Evolutionary conservation across 73 alveolate species (phyloP).

Genomic region (Effrenium voratum): DNA sequence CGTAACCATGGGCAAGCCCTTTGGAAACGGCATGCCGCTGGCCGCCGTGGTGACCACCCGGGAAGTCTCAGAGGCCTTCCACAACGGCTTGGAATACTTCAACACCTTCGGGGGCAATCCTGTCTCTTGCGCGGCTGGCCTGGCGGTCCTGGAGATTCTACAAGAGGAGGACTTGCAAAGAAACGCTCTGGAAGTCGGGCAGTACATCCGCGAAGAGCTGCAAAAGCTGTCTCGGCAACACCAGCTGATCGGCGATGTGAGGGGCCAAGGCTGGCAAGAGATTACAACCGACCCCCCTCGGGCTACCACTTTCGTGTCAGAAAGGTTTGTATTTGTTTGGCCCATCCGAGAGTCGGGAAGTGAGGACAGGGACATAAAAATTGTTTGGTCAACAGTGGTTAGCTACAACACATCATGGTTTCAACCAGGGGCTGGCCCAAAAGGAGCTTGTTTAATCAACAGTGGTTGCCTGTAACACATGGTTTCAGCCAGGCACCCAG

Average conservation of each 20-base stretch:
- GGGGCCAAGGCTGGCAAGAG: neutral
- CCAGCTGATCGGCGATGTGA: neutral
- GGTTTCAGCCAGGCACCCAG: no score
- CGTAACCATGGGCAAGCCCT: conserved; percentile 94
- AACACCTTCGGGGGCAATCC: conserved; percentile 95
- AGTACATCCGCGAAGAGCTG: neutral
- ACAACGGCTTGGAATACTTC: conserved; percentile 87
- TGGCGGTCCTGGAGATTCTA: conserved; percentile 46
- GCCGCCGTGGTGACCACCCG: conserved; percentile 93
- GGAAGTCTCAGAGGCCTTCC: conserved; percentile 49
- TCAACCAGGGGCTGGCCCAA: no score
- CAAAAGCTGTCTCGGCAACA: neutral
- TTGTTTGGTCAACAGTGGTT: no score
- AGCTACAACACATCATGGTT: no score
- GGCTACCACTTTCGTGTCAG: no score
- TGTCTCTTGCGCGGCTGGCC: conserved; percentile 56
- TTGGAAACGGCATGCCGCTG: conserved; percentile 94
- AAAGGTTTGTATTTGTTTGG: no score
- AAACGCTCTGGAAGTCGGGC: conserved; percentile 11
- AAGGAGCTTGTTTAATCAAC: no score
- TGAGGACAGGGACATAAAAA: no score
- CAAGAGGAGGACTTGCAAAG: conserved; percentile 1
- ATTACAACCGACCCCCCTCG: no score
- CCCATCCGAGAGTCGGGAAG: no score
- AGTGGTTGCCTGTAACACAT: no score